Conservation (phyloP, 495 filamentous ascomycete genomes). For the Hypoxylon fuscum region DNA sequence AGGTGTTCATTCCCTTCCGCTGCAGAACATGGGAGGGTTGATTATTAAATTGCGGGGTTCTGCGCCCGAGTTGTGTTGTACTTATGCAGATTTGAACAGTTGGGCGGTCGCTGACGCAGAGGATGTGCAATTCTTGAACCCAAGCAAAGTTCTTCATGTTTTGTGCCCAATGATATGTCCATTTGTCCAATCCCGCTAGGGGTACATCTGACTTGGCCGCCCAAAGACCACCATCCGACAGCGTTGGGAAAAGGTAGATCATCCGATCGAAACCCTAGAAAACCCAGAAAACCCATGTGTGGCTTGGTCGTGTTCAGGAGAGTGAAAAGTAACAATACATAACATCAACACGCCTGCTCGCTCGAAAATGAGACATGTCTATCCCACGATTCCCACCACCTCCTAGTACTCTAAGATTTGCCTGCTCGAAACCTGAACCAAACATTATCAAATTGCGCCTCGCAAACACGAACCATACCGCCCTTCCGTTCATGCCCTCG, state of each 20-base stretch:
- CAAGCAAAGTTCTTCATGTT: slow-evolving; percentile 23
- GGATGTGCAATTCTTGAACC: slow-evolving; percentile 31
- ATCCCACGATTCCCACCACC: slow-evolving; percentile 20
- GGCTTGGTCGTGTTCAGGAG: slow-evolving; percentile 18
- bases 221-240: slow-evolving; percentile 18
- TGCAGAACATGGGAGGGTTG: background rate
- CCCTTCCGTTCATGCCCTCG: slow-evolving; percentile 18
- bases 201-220: slow-evolving; percentile 23
- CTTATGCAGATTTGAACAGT: slow-evolving; percentile 19
- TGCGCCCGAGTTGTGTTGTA: slow-evolving; percentile 30
- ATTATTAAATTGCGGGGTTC: slow-evolving; percentile 19
- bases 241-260: slow-evolving; percentile 15
- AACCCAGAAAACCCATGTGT: slow-evolving; percentile 10
- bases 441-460: slow-evolving; percentile 23
- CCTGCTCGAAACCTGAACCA: slow-evolving; percentile 17
- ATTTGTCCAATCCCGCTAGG: slow-evolving; percentile 29
- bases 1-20: background rate
- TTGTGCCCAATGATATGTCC: slow-evolving; percentile 31
- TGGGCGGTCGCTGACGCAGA: slow-evolving; percentile 28
- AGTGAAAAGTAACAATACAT: slow-evolving; percentile 30
- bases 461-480: slow-evolving; percentile 19
- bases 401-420: slow-evolving; percentile 9
- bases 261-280: slow-evolving; percentile 17
- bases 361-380: slow-evolving; percentile 37
- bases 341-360: slow-evolving; percentile 31